Evolutionary conservation across 2,329 filamentous ascomycete species (phyloP), one percentile per base, ranked within the genome.

Genomic region (Aspergillus brasiliensis): DNA sequence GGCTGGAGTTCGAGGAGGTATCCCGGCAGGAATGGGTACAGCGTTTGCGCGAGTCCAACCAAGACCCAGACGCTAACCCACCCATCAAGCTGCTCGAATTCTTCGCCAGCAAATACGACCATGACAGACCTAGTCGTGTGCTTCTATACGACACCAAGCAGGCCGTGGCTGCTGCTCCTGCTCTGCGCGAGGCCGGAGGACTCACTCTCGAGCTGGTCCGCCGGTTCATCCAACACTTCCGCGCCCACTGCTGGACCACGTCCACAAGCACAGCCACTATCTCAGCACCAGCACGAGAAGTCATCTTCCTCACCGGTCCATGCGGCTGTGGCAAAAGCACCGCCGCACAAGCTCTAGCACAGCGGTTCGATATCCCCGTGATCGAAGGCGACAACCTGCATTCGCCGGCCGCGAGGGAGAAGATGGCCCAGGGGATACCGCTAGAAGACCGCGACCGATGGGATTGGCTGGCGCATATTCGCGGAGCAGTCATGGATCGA

Each of bases 271-370:
- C 40, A 11, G 8, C 11, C 13, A 28, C 37, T 3, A 7, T 37
- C 6, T 21, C 21, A 15, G 15, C 19, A 5, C 11, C 55, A 21
- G 27, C 48, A 5, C 60, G 65, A 1, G 60, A 67, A 28, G 51
- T 68, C 13, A 58, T 69, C 13, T 64, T 68, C 64, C 78, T 84
- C 27, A 82, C 81, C 19, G 82, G 82, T 5, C 82, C 82, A 19
- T 82, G 82, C 54, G 82, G 82, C 37, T 83, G 82, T 63, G 82
- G 82, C 27, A 84, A 84, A 74, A 83, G 78, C 59, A 83, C 81
- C 7, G 77, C 83, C 42, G 81, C 81, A 13, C 77, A 79, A 58
- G 74, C 75, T 52, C 72, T 84, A 10, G 73, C 80, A 7, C 66
- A 76, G 15, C 72, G 71, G 8, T 78, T 82, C 56, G 28, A 38